phyloP scores from a whole-genome alignment of 2,329 filamentous ascomycete species.

The Cadophora sp. region DNA sequence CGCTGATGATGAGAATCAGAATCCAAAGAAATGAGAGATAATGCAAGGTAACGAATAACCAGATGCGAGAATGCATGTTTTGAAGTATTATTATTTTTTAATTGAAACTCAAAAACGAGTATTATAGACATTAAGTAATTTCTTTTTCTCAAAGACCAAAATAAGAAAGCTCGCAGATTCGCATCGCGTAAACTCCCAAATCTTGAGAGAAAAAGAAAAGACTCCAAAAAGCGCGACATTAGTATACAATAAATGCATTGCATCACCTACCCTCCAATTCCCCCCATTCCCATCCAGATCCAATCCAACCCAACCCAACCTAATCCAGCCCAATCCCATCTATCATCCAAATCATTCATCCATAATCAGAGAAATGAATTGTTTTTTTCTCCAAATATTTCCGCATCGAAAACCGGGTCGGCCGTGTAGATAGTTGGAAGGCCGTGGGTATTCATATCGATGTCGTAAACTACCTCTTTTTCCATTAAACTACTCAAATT shows the following conservation, averaged over 20 bases:
- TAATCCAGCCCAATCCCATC: not conserved
- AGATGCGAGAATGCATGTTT: not conserved
- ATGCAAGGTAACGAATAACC: too few relatives aligned
- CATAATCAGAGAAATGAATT: not conserved
- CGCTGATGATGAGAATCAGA: too few relatives aligned
- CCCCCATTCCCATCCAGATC: not conserved
- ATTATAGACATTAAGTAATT: constrained; percentile 21
- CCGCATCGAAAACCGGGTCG: not conserved
- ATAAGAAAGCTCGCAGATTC: constrained; percentile 4
- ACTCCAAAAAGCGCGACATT: constrained; percentile 8
- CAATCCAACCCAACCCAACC: not conserved
- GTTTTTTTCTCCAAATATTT: not conserved
- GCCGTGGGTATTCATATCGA: constrained; percentile 29
- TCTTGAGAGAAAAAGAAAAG: not conserved
- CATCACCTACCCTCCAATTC: constrained; percentile 1
- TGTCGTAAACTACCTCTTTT: constrained; percentile 5
- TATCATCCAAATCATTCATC: constrained; percentile 11
- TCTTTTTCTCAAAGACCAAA: not conserved
- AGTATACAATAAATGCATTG: constrained; percentile 4
- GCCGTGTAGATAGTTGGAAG: constrained; percentile 21
- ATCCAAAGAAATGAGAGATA: too few relatives aligned
- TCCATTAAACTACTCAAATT: not conserved
- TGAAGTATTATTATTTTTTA: not conserved
- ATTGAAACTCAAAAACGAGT: not conserved
- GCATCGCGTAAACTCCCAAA: constrained; percentile 7